Conservation (phyloP, 441 rosid genomes). For the Mallotus repandus region DNA sequence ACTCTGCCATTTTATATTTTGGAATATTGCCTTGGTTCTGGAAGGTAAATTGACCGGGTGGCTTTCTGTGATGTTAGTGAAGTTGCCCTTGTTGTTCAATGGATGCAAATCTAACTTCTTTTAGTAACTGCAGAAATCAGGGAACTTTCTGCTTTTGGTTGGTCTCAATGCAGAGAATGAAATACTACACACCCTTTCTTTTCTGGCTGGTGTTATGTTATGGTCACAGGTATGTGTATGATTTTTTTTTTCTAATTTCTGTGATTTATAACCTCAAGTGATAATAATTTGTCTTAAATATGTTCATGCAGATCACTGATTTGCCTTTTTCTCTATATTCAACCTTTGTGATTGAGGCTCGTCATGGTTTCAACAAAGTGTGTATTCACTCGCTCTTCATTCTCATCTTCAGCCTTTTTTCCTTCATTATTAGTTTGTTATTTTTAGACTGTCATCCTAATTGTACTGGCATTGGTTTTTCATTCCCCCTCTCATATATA, state of each 20-base stretch:
- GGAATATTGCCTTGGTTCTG: conserved; percentile 95
- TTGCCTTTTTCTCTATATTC: conserved; percentile 94
- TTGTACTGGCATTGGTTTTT: neutral
- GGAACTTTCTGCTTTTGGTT: conserved; percentile 51
- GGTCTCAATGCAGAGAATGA: conserved; percentile 83
- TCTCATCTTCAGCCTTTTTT: conserved; percentile 17
- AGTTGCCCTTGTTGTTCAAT: conserved; percentile 6
- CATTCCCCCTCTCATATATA: conserved; percentile 1
- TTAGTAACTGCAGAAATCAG: conserved; percentile 58
- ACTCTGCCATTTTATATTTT: conserved; percentile 85
- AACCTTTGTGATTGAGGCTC: conserved; percentile 91
- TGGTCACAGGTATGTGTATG: conserved; percentile 82
- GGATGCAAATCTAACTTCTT: conserved; percentile 9
- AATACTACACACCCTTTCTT: conserved; percentile 82
- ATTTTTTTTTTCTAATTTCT: conserved; percentile 5
- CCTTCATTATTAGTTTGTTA: conserved; percentile 11
- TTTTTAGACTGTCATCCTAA: neutral
- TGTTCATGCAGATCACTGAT: conserved; percentile 80
- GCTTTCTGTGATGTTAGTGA: conserved; percentile 12
- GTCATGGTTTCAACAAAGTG: conserved; percentile 97
- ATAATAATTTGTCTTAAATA: conserved; percentile 20
- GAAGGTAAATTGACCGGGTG: conserved; percentile 55
- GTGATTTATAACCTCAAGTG: neutral
- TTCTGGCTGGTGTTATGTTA: conserved; percentile 84
- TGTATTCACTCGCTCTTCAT: conserved; percentile 24